Evolutionary conservation across 208 protist species (phyloP), one percentile per base, ranked within the genome.

Genomic region (Herpetomonas samuelpessoai): DNA sequence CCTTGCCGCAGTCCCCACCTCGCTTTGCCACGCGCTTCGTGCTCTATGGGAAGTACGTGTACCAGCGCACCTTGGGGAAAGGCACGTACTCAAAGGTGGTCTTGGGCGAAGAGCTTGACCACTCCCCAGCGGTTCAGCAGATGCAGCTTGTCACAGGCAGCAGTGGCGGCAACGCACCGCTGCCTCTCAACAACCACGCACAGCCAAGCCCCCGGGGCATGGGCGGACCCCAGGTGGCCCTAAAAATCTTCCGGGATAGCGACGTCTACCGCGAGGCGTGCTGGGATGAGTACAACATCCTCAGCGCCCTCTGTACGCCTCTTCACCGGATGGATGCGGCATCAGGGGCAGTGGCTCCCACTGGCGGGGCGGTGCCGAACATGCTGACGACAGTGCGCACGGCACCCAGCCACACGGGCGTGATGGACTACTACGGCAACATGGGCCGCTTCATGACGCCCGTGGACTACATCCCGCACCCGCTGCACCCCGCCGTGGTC

Each of bases 21-120:
- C 19, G 57, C 22, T 27, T 3, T 10, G 2, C 27, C 22, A 62
- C 66, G 39, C 71, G 60, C 27, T 69, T 81, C 18, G 61, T 89
- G 47, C 71, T 93, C 14, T 93, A 93, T 53, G 73, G 76, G 57
- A 69, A 72, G 29, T 93, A 86, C 64, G 45, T 82, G 29, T 79
- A 81, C 47, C 52, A 74, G 28, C 68, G 74, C 38, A 76, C 68
- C 29, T 65, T 93, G 2, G 87, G 87, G 26, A 89, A 89, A 57
- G 87, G 87, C 2, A 93, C 87, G 10, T 93, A 82, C 73, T 80
- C 83, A 16, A 93, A 91, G 65, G 87, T 93, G 26, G 83, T 91
- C 24, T 71, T 86, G 30, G 81, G 71, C 29, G 44, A 28, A 1
- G 64, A 59, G 10, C 47, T 74, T 26, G 47, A 62, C 35, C 63